Evolutionary conservation across 1,284 basidiomycete species (phyloP).

Genomic region (Irpex lacteus): DNA sequence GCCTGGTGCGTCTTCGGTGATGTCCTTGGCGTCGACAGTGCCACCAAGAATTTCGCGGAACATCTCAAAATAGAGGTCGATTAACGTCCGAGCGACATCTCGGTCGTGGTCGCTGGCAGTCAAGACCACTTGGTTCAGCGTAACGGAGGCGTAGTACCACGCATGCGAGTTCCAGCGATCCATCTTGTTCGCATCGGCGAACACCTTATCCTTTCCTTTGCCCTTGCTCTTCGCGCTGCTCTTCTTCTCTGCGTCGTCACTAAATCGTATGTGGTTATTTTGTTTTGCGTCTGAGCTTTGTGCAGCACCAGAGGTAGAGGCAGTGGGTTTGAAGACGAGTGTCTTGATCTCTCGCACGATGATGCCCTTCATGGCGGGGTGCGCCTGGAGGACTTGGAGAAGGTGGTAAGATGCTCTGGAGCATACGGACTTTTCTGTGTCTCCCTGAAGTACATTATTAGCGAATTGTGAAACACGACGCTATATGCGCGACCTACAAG

Average conservation of each 20-base stretch:
- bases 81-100: constrained; percentile 76
- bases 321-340: constrained; percentile 66
- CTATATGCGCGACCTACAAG: constrained; percentile 49
- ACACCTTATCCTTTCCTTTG: constrained; percentile 16
- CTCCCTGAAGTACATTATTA: constrained; percentile 56
- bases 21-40: constrained; percentile 32
- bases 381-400: constrained; percentile 85
- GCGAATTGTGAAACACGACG: background rate
- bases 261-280: constrained; percentile 37
- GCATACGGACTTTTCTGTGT: constrained; percentile 86
- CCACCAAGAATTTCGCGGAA: constrained; percentile 83
- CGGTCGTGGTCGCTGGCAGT: constrained; percentile 62
- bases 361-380: constrained; percentile 93
- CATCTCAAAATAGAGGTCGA: constrained; percentile 94
- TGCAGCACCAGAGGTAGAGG: constrained; percentile 38
- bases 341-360: constrained; percentile 86
- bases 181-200: constrained; percentile 9
- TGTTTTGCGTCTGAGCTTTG: constrained; percentile 26
- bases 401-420: constrained; percentile 90
- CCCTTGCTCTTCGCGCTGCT: constrained; percentile 9
- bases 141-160: constrained; percentile 90
- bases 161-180: constrained; percentile 33
- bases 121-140: constrained; percentile 92
- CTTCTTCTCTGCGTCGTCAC: constrained; percentile 30
- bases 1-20: constrained; percentile 30